phyloP scores from a whole-genome alignment of 202 grass and related monocot genomes.

The Panicum hallii region DNA sequence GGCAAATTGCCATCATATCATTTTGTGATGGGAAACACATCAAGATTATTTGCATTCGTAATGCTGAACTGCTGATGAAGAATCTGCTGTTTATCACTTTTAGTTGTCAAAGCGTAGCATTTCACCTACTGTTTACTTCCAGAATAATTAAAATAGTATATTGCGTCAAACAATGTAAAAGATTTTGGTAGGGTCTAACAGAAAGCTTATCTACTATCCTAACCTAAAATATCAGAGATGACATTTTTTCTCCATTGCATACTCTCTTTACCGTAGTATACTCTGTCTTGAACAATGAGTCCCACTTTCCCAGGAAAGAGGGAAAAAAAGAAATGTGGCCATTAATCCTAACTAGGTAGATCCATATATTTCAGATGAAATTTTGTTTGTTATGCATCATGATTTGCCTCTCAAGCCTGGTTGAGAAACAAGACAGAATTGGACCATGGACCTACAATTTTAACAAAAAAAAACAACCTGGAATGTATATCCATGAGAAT shows the following conservation, averaged over 20 bases:
- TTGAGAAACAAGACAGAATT: constrained; percentile 7
- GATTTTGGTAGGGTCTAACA: neutral
- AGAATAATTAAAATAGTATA: neutral
- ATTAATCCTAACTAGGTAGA: neutral
- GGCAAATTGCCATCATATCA: neutral
- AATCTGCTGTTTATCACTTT: no score
- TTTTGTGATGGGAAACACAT: neutral
- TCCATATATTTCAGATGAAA: neutral
- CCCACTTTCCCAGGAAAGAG: neutral
- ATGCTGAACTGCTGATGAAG: neutral
- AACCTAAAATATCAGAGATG: neutral
- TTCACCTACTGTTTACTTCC: neutral
- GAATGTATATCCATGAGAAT: neutral
- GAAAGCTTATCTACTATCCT: neutral
- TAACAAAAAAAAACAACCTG: neutral
- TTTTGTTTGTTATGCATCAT: neutral
- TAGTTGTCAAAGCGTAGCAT: neutral
- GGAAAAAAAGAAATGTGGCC: neutral
- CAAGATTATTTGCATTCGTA: neutral
- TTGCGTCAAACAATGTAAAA: neutral
- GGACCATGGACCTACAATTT: neutral
- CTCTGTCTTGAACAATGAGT: neutral
- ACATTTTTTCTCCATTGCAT: neutral
- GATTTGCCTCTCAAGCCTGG: neutral
- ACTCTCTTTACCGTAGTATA: neutral